A percentile compares a stretch with the other conserved stretches of the same genome.
Conservation (phyloP, 2,329 filamentous ascomycete species). For the Ambrosiella beaveri region DNA sequence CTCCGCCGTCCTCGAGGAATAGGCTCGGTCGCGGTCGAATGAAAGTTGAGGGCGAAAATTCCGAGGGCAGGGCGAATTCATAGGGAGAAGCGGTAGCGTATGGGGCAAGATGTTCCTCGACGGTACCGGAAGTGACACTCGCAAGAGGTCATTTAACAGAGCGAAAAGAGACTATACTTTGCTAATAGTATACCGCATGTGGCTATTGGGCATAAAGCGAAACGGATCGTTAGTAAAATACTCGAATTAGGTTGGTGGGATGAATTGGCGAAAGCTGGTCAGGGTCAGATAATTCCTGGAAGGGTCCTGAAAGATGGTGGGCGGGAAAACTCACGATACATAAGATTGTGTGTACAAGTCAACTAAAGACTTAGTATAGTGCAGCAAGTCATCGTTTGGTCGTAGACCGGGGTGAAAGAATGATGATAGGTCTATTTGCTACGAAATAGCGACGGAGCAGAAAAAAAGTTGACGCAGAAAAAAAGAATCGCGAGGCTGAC, state of each 20-base stretch:
- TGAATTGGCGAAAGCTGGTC: neutral
- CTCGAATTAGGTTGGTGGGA: neutral
- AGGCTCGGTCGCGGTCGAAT: slow-evolving; percentile 5
- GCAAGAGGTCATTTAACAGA: no score
- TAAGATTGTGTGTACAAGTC: neutral
- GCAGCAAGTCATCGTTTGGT: neutral
- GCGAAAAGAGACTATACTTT: no score
- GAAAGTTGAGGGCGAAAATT: slow-evolving; percentile 1
- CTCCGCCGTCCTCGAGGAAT: neutral
- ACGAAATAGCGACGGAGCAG: neutral
- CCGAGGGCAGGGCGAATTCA: neutral
- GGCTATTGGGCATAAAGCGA: neutral
- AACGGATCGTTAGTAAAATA: neutral
- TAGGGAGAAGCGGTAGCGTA: slow-evolving; percentile 3
- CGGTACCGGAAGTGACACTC: no score
- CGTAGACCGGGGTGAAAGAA: neutral
- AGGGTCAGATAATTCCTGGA: neutral
- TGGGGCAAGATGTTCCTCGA: neutral
- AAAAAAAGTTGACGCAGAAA: neutral
- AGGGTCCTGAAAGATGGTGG: neutral
- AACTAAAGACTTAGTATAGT: neutral
- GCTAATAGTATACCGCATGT: no score
- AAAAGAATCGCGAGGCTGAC: neutral
- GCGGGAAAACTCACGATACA: neutral
- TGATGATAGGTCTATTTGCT: neutral